Evolutionary conservation across 2,329 filamentous ascomycete species (phyloP).

Genomic region (Truncatella angustata): DNA sequence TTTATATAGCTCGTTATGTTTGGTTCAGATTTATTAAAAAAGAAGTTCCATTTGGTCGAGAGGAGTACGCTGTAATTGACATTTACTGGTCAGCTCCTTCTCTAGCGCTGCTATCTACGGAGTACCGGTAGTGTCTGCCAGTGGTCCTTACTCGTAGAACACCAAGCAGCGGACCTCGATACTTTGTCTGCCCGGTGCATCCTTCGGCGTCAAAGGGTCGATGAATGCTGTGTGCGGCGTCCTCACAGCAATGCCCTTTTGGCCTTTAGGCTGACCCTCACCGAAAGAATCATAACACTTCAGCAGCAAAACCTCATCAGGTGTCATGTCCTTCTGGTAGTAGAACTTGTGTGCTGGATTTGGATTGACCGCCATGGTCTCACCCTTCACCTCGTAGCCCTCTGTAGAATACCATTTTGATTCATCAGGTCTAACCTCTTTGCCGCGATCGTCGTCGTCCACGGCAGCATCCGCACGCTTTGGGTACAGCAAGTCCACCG

Average conservation of each 20-base stretch:
- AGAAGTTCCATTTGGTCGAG: no score
- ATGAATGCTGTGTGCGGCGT: conserved; percentile 55
- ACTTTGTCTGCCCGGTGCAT: conserved; percentile 50
- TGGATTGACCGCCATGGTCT: conserved; percentile 59
- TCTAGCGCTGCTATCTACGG: background rate
- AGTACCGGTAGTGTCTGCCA: background rate
- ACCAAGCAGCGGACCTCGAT: conserved; percentile 65
- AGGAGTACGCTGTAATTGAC: no score
- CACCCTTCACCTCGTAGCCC: conserved; percentile 60
- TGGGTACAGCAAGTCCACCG: conserved; percentile 63
- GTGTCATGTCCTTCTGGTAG: conserved; percentile 67
- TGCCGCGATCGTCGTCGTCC: conserved; percentile 10
- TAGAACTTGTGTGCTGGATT: conserved; percentile 60
- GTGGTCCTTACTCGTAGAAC: conserved; percentile 42
- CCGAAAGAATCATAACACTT: conserved; percentile 54
- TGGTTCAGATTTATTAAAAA: no score
- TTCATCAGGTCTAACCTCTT: conserved; percentile 11
- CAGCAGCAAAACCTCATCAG: conserved; percentile 45
- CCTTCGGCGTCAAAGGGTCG: conserved; percentile 51
- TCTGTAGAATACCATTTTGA: conserved; percentile 40
- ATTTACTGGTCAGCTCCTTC: no score
- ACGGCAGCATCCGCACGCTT: conserved; percentile 26
- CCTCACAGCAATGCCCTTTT: conserved; percentile 41
- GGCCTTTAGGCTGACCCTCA: conserved; percentile 31
- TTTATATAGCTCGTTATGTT: no score